Percentiles rank a stretch among this genome's conserved stretches.
Evolutionary conservation across 179 eudicot genomes (phyloP).

Genomic region (Vitellaria paradoxa): DNA sequence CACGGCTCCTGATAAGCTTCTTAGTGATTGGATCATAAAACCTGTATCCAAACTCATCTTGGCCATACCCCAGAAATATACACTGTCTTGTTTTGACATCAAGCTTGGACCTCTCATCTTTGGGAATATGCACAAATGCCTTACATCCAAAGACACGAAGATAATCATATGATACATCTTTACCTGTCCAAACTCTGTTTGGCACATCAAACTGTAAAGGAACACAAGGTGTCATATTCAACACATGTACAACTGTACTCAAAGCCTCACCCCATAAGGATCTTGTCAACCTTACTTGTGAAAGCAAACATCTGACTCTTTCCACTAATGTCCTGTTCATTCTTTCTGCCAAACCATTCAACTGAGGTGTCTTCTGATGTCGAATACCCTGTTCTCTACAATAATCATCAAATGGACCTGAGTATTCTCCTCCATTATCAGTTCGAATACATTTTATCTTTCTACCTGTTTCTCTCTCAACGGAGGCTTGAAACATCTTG

Average conservation of each 20-base stretch:
- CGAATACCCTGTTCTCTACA: not conserved
- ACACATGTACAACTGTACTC: not conserved
- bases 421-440: not conserved
- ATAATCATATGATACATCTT: too few relatives aligned
- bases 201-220: conserved; percentile 20
- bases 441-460: not conserved
- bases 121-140: not conserved
- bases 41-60: not conserved
- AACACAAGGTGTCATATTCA: not conserved
- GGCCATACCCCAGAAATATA: conserved; percentile 16
- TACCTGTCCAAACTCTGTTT: not conserved
- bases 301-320: conserved; percentile 18
- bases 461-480: not conserved
- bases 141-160: too few relatives aligned
- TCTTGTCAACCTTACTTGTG: conserved; percentile 10
- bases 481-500: not conserved
- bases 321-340: conserved; percentile 19
- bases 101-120: conserved; percentile 17
- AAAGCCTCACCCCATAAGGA: conserved; percentile 20
- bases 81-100: conserved; percentile 12
- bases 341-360: conserved; percentile 2
- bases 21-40: not conserved
- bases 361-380: not conserved
- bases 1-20: not conserved
- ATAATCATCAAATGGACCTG: too few relatives aligned